Base-by-base conservation (phyloP, 208 protist species). In the Jaenimonas drosophilae region DNA sequence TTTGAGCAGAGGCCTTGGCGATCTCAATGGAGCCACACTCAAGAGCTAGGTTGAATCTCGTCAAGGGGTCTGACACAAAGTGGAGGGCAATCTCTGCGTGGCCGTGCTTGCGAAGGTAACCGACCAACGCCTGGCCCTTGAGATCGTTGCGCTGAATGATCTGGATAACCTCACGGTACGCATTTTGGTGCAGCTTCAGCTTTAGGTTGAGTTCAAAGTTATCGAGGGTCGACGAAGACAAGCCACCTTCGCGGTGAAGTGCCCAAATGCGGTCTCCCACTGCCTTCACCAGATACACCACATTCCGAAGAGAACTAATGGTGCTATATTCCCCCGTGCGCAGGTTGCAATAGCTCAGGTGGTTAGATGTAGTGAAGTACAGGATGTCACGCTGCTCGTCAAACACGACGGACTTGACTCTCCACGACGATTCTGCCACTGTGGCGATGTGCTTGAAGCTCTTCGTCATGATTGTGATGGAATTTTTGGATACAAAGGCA, bases 31-130 rank as follows among this genome's bases (percentile, higher is more conserved):
- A 95, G 17, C 97, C 97, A 64, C 96, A 99, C 64, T 99, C 96
- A 19, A 99, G 51, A 4, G 97, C 97, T 1, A 99, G 81, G 55
- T 97, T 87, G 77, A 99, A 99, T 39, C 96, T 82, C 2, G 80
- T 94, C 38, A 91, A 59, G 28, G 96, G 78, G 64, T 99, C 97
- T 40, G 86, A 94, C 17, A 99, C 98, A 64, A 99, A 99, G 54
- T 98, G 85, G 21, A 99, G 73, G 1, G 98, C 98, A 33, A 99
- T 80, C 54, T 99, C 91, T 1, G 96, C 89, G 64, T 97, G 96
- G 19, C 95, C 95, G 62, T 98, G 97, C 59, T 97, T 88, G 77
- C 98, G 97, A 5, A 99, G 72, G 63, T 99, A 99, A 4, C 91
- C 88, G 36, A 99, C 97, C 47, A 99, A 94, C 1, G 96, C 80